Conservation (phyloP, 805 yeast species). For the Hanseniaspora meyeri region DNA sequence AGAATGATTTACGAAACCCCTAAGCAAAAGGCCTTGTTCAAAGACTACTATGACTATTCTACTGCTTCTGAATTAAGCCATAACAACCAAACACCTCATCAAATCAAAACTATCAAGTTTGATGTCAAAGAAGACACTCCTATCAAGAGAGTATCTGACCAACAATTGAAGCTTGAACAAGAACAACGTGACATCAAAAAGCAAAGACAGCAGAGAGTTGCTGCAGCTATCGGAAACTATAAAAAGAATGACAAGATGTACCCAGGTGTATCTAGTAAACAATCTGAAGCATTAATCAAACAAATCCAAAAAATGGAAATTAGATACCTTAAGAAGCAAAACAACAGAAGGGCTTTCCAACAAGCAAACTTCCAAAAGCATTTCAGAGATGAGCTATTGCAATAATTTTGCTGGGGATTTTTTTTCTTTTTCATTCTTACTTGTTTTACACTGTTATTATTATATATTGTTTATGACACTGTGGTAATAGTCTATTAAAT, state of each 20-base stretch:
- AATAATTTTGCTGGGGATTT: neutral
- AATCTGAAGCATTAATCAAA: conserved; percentile 36
- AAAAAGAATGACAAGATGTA: conserved; percentile 51
- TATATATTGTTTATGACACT: conserved; percentile 18
- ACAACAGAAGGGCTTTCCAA: conserved; percentile 41
- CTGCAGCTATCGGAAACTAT: conserved; percentile 50
- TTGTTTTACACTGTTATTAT: neutral
- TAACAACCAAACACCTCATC: conserved; percentile 22
- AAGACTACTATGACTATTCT: conserved; percentile 75
- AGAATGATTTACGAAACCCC: conserved; percentile 76
- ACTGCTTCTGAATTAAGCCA: conserved; percentile 40
- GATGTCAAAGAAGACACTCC: conserved; percentile 24
- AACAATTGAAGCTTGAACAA: conserved; percentile 21
- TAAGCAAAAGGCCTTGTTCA: conserved; percentile 61
- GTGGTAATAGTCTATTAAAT: conserved; percentile 24
- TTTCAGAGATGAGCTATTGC: conserved; percentile 60
- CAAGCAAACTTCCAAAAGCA: conserved; percentile 75
- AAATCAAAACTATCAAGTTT: conserved; percentile 23
- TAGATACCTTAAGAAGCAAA: conserved; percentile 28
- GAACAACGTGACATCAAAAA: conserved; percentile 21
- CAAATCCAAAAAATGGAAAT: conserved; percentile 41
- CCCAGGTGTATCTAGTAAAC: conserved; percentile 21
- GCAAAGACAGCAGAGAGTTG: conserved; percentile 38
- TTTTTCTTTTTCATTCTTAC: too few relatives aligned
- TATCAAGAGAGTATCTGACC: conserved; percentile 26